These are phyloP conservation scores for Lasiosphaeria ovina DNA, from an alignment of 495 filamentous ascomycete species.

Conservation along the genomic window DNA sequence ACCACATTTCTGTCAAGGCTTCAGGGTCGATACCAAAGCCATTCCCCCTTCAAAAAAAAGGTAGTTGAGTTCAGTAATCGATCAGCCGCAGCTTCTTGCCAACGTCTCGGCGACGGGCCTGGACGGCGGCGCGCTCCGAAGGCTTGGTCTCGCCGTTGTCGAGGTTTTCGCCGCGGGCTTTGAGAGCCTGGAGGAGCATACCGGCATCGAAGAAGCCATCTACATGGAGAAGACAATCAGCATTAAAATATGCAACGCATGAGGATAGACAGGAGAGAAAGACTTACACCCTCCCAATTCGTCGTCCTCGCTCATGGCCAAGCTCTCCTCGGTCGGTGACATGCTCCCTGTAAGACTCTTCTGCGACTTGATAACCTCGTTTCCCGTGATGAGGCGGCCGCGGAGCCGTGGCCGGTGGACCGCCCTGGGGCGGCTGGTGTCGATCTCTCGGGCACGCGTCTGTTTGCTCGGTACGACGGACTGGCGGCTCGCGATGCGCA, in stretches of 20 bases:
- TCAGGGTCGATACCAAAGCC: not conserved
- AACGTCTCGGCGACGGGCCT: conserved; percentile 60
- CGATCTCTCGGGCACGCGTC: conserved; percentile 45
- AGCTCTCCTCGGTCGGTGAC: conserved; percentile 54
- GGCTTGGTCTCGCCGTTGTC: conserved; percentile 44
- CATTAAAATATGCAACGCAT: not conserved
- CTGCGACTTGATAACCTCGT: conserved; percentile 39
- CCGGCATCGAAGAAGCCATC: conserved; percentile 97
- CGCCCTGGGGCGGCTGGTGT: conserved; percentile 24
- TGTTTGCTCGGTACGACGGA: conserved; percentile 21
- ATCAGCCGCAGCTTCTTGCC: conserved; percentile 76
- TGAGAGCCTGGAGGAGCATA: conserved; percentile 85
- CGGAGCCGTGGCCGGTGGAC: conserved; percentile 48
- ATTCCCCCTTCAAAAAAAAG: not conserved
- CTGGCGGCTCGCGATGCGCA: conserved; percentile 63
- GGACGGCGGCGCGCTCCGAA: conserved; percentile 46
- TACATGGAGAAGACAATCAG: conserved; percentile 28
- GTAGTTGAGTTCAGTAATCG: conserved; percentile 55
- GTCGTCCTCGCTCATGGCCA: conserved; percentile 77
- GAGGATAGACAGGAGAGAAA: conserved; percentile 5
- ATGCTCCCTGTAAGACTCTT: conserved; percentile 41
- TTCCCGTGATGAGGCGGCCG: conserved; percentile 55
- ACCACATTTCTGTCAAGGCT: not conserved
- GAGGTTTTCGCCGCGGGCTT: conserved; percentile 49
- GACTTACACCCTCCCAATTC: conserved; percentile 89